Base-by-base conservation (phyloP, 2,329 filamentous ascomycete species). In the Trichocomaceae sp. region DNA sequence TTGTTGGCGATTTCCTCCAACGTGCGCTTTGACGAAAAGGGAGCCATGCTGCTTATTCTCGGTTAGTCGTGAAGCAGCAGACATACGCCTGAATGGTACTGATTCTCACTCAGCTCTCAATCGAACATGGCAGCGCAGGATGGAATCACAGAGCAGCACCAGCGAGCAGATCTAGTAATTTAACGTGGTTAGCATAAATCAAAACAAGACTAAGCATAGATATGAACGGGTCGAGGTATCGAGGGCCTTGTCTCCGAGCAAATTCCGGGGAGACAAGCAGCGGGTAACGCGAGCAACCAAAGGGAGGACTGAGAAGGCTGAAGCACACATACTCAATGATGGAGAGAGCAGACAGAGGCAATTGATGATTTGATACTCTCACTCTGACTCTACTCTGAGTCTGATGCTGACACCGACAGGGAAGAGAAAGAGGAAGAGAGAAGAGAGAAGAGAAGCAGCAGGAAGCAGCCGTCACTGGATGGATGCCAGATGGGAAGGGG, bases 1-100 rank as follows among this genome's bases (percentile, higher is more conserved):
- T 71, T 71, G 56, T 68, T 69, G 50, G 62, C 72, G 47, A 74
- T 61, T 59, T 76, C 74, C 61, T 74, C 73, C 45, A 75, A 60
- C 33, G 70, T 66, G 53, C 73, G 71, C 62, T 76, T 76, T 41
- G 62, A 52, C 17, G 52, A 54, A 29, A 39, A 53, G 54, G 63
- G 65, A 56, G 66, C 61, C 71, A 72, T 29, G 6, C 37, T 50
- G 20, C 13, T 13, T 8, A 29, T 39, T 48, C 42, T 31, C 22
- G 26, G 41, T 46, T 10, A 37, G 42, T 46, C 42, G 53, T 8
- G 48, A 22, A 10, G 13, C 7, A 37, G n/a, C 5, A 29, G 13
- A 2, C 13, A 12, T n/a, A 20, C 47, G 55, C 58, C 31, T 53
- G 39, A 4, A 20, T 10, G 17, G 17, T 1, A 42, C 5, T 20